Conservation (phyloP, 2,329 filamentous ascomycete species). For the Fusarium nygamai region DNA sequence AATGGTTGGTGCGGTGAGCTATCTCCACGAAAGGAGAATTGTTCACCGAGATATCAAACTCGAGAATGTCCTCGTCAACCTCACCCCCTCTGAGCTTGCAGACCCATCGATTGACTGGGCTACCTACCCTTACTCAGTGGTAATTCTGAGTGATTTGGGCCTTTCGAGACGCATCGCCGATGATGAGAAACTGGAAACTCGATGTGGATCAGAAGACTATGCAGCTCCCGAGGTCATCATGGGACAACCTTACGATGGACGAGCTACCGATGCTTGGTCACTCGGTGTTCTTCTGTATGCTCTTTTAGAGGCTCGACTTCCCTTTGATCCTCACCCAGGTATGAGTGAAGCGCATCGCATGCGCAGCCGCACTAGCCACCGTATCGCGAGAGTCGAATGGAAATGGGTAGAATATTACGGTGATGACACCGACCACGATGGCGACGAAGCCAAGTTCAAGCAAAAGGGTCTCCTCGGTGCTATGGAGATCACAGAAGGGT, state of each 20-base stretch:
- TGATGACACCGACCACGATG: conserved; percentile 87
- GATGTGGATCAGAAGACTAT: conserved; percentile 97
- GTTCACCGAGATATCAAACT: conserved; percentile 98
- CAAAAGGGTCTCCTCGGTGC: conserved; percentile 76
- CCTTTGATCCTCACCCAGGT: conserved; percentile 89
- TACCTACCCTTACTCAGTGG: conserved; percentile 81
- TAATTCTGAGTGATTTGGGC: conserved; percentile 91
- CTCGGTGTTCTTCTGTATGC: conserved; percentile 93
- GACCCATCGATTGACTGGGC: conserved; percentile 72
- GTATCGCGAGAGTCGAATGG: conserved; percentile 97
- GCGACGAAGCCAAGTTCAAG: conserved; percentile 67
- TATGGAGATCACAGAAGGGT: conserved; percentile 81
- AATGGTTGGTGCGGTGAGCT: conserved; percentile 83
- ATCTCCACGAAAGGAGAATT: conserved; percentile 85
- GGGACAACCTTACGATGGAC: conserved; percentile 93
- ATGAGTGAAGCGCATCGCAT: conserved; percentile 80
- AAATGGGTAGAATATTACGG: conserved; percentile 89
- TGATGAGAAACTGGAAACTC: conserved; percentile 88
- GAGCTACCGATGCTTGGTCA: conserved; percentile 93
- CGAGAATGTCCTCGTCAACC: conserved; percentile 92
- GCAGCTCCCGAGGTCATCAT: conserved; percentile 96
- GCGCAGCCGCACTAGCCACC: conserved; percentile 85
- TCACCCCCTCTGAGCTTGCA: conserved; percentile 74
- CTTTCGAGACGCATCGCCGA: conserved; percentile 86
- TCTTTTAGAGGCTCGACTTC: conserved; percentile 89